Evolutionary conservation across 2,329 filamentous ascomycete genomes (phyloP).

Genomic region (Colletotrichum sp.): DNA sequence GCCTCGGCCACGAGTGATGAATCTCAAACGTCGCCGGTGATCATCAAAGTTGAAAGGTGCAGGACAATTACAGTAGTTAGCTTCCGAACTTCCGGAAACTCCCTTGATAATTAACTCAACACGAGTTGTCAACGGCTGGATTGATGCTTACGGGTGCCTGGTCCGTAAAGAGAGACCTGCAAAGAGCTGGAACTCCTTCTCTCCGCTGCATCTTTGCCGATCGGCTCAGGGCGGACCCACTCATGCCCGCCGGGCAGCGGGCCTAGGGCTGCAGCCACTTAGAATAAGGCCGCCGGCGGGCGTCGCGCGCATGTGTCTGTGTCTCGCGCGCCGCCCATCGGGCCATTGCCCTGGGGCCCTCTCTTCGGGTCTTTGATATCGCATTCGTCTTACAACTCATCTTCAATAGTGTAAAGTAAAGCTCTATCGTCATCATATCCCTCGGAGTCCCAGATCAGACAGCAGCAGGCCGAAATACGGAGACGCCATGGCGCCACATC

Average conservation of each 20-base stretch:
- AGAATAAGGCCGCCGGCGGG: constrained; percentile 10
- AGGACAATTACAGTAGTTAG: not conserved
- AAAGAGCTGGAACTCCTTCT: not conserved
- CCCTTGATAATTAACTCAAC: not conserved
- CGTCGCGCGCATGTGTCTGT: not conserved
- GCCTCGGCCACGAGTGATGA: not conserved
- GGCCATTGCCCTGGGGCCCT: not conserved
- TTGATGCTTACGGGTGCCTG: not conserved
- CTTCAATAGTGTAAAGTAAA: not conserved
- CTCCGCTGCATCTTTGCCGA: not conserved
- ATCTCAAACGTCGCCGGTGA: not conserved
- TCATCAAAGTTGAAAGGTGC: not conserved
- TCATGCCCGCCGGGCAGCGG: constrained; percentile 14
- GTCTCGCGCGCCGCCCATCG: not conserved
- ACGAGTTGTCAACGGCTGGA: not conserved
- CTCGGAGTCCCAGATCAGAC: not conserved
- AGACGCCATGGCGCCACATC: not conserved
- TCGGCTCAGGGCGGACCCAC: constrained; percentile 3
- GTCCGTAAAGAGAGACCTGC: not conserved
- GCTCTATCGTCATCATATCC: not conserved
- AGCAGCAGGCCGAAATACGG: not conserved
- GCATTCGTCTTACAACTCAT: not conserved
- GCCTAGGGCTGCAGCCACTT: not conserved
- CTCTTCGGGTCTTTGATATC: not conserved
- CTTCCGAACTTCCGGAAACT: not conserved